Base-by-base conservation (phyloP, 345 rosid species). In the Eucalyptus globulus region DNA sequence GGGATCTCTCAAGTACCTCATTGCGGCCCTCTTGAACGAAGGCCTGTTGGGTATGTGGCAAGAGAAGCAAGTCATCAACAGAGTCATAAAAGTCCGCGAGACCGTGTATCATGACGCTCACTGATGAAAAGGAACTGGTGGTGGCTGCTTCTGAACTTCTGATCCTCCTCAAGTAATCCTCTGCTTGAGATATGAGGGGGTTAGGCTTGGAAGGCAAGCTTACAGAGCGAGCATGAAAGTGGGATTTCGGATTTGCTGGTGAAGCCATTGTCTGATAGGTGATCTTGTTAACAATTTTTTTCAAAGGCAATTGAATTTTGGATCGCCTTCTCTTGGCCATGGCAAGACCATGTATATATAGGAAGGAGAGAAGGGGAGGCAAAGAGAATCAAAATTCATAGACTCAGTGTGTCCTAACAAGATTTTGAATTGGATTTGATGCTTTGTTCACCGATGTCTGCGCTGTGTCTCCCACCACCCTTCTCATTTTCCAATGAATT, bases 151-250 rank as follows among this genome's bases (percentile, higher is more conserved):
- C 89, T 3, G 87, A 87, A 49, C 89, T 43, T 44, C 69, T 90
- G 31, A 94, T 87, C 85, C 91, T 93, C 40, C 89, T 69, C 17
- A 93, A n/a, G 24, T 87, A 89, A 67, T 91, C 92, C 22, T 91
- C 93, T 34, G 91, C 29, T 81, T 88, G 90, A 81, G 90, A 13
- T 80, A 90, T 27, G 49, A 89, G 49, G 6, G 91, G 93, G 90
- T 92, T 92, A 89, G 92, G 87, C 69, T 90, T 92, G 22, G 92
- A 91, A 45, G 94, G 94, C 91, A 94, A 90, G 87, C 94, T 93
- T 87, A 89, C 90, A 47, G 94, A 93, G 51, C 93, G 91, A 72
- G 86, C 87, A 80, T 91, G 92, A 49, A 87, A 89, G 86, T 69
- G 44, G 43, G 65, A 49, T 31, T 88, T 49, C 7, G 51, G 54